phyloP scores from a whole-genome alignment of 164 flowering plant species.

The Vitis cinerea region DNA sequence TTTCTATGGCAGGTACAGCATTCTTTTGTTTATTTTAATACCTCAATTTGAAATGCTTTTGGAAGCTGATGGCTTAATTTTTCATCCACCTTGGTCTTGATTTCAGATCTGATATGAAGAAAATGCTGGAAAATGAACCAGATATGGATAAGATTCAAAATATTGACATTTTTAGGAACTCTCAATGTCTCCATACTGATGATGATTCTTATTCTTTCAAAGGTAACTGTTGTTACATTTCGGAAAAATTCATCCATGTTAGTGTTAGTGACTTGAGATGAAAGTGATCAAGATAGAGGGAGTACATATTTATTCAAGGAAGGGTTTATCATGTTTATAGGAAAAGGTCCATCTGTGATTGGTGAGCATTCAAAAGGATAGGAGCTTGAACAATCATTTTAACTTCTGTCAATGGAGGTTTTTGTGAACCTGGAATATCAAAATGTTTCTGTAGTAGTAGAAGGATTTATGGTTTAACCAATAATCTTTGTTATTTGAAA shows the following conservation, averaged over 20 bases:
- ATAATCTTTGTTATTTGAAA: too few relatives aligned
- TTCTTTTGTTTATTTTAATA: not conserved
- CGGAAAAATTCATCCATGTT: not conserved
- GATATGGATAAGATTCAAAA: conserved; percentile 12
- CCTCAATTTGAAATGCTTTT: not conserved
- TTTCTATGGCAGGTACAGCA: conserved; percentile 23
- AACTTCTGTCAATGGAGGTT: too few relatives aligned
- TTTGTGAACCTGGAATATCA: not conserved
- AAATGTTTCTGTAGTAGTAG: not conserved
- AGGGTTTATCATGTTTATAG: conserved; percentile 1
- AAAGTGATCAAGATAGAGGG: not conserved
- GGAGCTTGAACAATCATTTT: not conserved
- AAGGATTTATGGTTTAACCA: not conserved
- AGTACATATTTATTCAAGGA: not conserved
- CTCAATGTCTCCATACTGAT: conserved; percentile 2
- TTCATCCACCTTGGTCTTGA: conserved; percentile 8
- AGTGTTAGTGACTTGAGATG: not conserved
- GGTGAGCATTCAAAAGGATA: not conserved
- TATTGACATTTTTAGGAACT: conserved; percentile 9
- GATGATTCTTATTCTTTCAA: conserved; percentile 14
- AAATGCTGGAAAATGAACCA: not conserved
- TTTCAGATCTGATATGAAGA: conserved; percentile 30
- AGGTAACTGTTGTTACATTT: conserved; percentile 22
- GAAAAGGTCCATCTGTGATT: not conserved
- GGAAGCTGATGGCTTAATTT: not conserved